Base-by-base conservation (phyloP, 495 filamentous ascomycete genomes). In the Parathielavia appendiculata region DNA sequence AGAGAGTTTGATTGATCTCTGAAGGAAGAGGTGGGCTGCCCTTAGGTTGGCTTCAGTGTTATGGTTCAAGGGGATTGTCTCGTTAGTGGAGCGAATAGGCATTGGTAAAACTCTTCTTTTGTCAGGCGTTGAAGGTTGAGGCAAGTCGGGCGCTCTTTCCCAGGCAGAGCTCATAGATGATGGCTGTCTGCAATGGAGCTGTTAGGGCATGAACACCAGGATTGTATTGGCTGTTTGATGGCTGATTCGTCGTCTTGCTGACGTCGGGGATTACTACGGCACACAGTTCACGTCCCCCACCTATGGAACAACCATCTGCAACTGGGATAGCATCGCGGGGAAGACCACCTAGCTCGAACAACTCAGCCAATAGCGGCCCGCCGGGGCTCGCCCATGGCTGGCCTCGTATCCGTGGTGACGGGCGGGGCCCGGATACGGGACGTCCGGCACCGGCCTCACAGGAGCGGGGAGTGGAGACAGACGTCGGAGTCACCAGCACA, bases 1-100 rank as follows among this genome's bases (percentile, higher is more conserved):
- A 72, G 92, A 97, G 73, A 91, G 88, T 65, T 74, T 97, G 71
- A 97, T 97, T 73, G 92, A 97, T 67, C 75, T 90, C 56, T 90
- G 73, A n/a, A 30, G 9, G 5, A 2, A 13, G 12, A 26, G 17
- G 0, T 41, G 30, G 30, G 14, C 6, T 19, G 11, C 4, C 12
- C 13, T 14, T 8, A n/a, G n/a, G 19, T 41, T n/a, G 39, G 14
- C 6, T 17, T 4, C 23, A 49, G 26, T n/a, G 26, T 16, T 6
- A 20, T 41, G 51, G 39, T 30, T 30, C 26, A 30, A 30, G 26
- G 6, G 2, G 6, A 30, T 30, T 30, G 26, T 6, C 6, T 6
- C 26, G 26, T 2, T 30, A 30, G 26, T 30, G 26, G 26, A 30
- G 26, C 26, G 26, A 6, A 30, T 30, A 6, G 26, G 26, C 26